phyloP scores from a whole-genome alignment of 805 yeast genomes.

The Kregervanrija fluxuum region DNA sequence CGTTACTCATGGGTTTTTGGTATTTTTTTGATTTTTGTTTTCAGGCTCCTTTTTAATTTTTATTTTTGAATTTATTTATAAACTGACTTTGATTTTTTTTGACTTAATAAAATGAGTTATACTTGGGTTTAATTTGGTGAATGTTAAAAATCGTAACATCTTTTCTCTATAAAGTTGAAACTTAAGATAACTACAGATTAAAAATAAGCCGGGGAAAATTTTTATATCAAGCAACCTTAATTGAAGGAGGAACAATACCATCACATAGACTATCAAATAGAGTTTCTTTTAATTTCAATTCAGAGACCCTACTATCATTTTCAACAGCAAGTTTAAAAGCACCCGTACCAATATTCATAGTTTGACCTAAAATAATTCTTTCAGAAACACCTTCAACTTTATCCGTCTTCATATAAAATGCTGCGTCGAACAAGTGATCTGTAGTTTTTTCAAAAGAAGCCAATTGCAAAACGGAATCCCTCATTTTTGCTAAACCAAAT shows the following conservation, averaged over 20 bases:
- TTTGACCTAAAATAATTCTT: conserved; percentile 94
- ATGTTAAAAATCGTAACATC: too few relatives aligned
- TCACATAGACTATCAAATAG: conserved; percentile 40
- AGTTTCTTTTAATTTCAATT: conserved; percentile 33
- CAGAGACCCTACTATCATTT: conserved; percentile 32
- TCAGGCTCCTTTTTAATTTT: conserved; percentile 2
- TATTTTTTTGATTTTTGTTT: not conserved
- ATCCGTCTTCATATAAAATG: conserved; percentile 95
- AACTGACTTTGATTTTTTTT: not conserved
- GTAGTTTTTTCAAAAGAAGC: conserved; percentile 98
- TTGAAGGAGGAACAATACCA: conserved; percentile 14
- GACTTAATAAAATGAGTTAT: not conserved
- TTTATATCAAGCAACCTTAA: conserved; percentile 10
- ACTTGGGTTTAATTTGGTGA: too few relatives aligned
- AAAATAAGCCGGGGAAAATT: not conserved
- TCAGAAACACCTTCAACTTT: conserved; percentile 96
- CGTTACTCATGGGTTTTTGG: not conserved
- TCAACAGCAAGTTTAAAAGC: conserved; percentile 78
- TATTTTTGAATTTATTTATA: not conserved
- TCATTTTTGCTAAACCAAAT: conserved; percentile 96
- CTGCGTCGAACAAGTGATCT: conserved; percentile 96
- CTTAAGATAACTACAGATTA: not conserved
- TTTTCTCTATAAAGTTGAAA: not conserved
- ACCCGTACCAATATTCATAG: conserved; percentile 97
- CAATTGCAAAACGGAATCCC: conserved; percentile 93